Base-by-base conservation (phyloP, 106 monocot genomes). In the Chionographis japonica region DNA sequence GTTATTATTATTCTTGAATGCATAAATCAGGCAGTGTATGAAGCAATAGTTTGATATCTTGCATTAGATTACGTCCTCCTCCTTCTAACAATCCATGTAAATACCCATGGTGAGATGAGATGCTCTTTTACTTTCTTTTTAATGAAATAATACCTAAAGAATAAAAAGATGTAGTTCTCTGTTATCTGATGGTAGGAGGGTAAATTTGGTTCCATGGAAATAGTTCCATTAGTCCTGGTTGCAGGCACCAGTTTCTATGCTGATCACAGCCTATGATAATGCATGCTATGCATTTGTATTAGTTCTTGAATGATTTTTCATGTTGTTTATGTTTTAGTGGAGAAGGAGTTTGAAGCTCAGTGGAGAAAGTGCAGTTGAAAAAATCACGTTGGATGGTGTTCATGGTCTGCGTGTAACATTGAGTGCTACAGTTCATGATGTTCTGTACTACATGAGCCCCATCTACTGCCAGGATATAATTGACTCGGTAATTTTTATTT, bases 361-460 rank as follows among this genome's bases (percentile, higher is more conserved):
- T 68, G 82, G 92, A 54, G 97, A 98, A 81, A 87, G 77, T 74
- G 83, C 90, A 61, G 97, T 98, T 68, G 97, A 98, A 68, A 87
- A 87, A 58, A 87, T 92, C 27, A 97, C 97, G 7, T 81, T 98
- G 78, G 86, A 92, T 70, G 97, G 97, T 71, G 92, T 98, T 39
- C 86, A 83, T 38, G 92, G 97, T 62, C 76, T 98, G 39, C 89
- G 97, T 60, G 80, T 81, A 35, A 84, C 97, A 58, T 72, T 92
- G 58, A 72, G 97, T 79, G 92, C 97, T 12, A 98, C 97, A 36
- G 97, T 81, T 62, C 97, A 98, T 85, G 97, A 98, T 81, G 92
- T 98, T 75, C 67, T 98, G 16, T 93, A 92, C 85, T 98, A 98
- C 67, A 92, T 98, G 97, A 98, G 97, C 42, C 97, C 97, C 17